Conservation (phyloP, 2,329 filamentous ascomycete species). For the Thielaviopsis musarum region DNA sequence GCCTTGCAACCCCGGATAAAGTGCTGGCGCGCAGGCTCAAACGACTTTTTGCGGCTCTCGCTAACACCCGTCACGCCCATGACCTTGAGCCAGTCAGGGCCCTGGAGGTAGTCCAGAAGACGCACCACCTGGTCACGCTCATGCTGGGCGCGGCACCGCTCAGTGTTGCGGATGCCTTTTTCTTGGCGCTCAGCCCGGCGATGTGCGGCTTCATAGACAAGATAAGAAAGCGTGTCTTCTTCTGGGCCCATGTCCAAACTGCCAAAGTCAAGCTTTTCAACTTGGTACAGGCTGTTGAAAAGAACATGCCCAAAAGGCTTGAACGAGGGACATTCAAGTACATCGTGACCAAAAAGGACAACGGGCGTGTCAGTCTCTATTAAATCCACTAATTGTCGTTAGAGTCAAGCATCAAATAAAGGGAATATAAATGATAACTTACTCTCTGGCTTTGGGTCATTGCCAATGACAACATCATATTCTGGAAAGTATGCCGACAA, state of each 20-base stretch:
- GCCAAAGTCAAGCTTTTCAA: constrained; percentile 38
- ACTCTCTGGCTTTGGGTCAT: constrained; percentile 66
- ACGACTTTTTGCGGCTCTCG: constrained; percentile 70
- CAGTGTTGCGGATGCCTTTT: constrained; percentile 44
- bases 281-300: constrained; percentile 38
- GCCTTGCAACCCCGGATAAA: constrained; percentile 71
- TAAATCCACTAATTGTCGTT: constrained; percentile 36
- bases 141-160: constrained; percentile 48
- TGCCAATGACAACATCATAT: constrained; percentile 86
- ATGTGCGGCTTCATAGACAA: constrained; percentile 36
- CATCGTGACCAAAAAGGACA: constrained; percentile 27
- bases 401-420: neutral
- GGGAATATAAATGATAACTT: constrained; percentile 20
- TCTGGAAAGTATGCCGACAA: constrained; percentile 81
- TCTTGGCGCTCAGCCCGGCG: constrained; percentile 43
- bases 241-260: constrained; percentile 32
- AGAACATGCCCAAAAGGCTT: constrained; percentile 29
- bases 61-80: constrained; percentile 81
- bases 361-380: constrained; percentile 59
- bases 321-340: neutral
- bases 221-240: constrained; percentile 39
- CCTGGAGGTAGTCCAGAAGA: constrained; percentile 64
- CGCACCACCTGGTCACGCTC: constrained; percentile 48
- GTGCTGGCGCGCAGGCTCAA: constrained; percentile 68
- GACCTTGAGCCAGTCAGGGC: constrained; percentile 80